These are phyloP conservation scores for Xerocomellus dryophilus DNA, from an alignment of 768 basidiomycete species.

Conservation along the genomic window DNA sequence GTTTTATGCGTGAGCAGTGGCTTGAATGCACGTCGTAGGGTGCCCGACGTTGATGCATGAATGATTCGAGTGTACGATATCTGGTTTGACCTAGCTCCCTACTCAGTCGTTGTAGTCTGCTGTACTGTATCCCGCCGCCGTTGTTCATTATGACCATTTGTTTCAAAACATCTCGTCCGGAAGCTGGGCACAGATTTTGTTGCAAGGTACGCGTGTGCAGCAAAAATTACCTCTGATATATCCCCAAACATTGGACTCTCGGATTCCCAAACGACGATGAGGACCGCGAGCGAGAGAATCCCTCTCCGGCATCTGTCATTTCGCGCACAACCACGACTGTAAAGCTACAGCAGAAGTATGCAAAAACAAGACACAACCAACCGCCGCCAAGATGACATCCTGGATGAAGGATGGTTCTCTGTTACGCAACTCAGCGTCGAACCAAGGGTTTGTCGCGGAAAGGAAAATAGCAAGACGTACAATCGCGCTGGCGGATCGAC, in stretches of 20 bases:
- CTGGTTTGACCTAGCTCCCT: neutral
- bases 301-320: neutral
- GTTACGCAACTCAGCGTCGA: neutral
- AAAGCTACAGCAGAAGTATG: neutral
- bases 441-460: neutral
- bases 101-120: neutral
- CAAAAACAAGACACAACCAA: neutral
- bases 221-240: neutral
- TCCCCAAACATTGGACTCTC: no score
- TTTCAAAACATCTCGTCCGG: neutral
- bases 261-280: neutral
- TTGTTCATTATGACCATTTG: neutral
- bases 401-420: no score
- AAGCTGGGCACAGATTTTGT: neutral
- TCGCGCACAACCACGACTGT: neutral
- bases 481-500: neutral
- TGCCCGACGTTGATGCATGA: no score
- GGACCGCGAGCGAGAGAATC: neutral
- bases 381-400: neutral
- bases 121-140: neutral
- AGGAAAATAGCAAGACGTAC: neutral
- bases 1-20: slow-evolving; percentile 15
- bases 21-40: no score
- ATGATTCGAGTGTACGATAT: neutral
- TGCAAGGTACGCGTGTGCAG: neutral